Base-by-base conservation (phyloP, 208 protist genomes). In the Trypanosoma boissoni region DNA sequence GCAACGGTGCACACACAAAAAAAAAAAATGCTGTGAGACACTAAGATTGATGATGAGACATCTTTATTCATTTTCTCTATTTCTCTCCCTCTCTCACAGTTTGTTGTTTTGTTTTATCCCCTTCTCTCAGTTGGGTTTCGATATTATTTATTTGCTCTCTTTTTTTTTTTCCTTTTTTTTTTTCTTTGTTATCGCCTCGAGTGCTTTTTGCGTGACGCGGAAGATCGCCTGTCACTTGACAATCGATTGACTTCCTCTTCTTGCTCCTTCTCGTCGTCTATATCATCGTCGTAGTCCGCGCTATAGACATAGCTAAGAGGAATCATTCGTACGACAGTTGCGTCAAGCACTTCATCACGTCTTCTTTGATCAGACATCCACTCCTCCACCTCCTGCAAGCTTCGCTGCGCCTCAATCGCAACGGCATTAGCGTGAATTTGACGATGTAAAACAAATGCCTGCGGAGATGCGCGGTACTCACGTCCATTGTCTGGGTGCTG, bases 311-410 rank as follows among this genome's bases (percentile, higher is more conserved):
- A 91, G 12, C 67, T 42, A 32, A 89, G 76, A 3, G 64, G 65
- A 26, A 87, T 51, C 34, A 89, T 64, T 2, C 61, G 54, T 20
- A 81, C 76, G 28, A 88, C 75, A 7, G 83, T 75, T 14, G 50
- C 65, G 51, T 94, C 87, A 3, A 94, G 56, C 10, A 58, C 72
- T 20, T 58, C 32, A 50, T 82, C 55, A 24, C 87, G 80, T 18
- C 26, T 57, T 26, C 81, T 72, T 58, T 94, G 87, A 41, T 94
- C 87, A 1, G 12, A 28, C 68, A 87, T 31, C 84, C 87, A 94
- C 9, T 9, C 21, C 67, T 75, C 54, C 44, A 91, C 87, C 28
- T 76, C 77, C n/a, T 59, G 63, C 28, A 74, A 37, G 2, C 37
- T 26, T 31, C 62, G 64, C 10, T 64, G n/a, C 24, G 62, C 21